Evolutionary conservation across 768 basidiomycete species (phyloP).

Genomic region (Cytidiella melzeri): DNA sequence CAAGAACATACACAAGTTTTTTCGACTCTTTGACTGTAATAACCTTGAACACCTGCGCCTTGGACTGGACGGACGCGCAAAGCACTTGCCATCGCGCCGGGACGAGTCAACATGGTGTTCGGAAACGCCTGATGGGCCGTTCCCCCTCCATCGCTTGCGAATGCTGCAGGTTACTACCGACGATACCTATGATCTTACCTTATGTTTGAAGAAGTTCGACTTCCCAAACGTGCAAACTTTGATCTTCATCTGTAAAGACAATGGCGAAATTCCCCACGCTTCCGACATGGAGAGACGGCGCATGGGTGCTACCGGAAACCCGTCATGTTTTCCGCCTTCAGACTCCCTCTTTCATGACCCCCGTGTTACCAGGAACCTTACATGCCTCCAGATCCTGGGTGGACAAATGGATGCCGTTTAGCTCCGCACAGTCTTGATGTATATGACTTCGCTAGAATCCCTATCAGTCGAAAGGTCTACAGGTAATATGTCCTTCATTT

Average conservation of each 20-base stretch:
- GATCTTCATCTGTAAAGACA: background rate
- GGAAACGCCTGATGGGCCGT: too few relatives aligned
- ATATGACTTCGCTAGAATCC: slow-evolving; percentile 43
- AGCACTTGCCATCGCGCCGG: too few relatives aligned
- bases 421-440: slow-evolving; percentile 40
- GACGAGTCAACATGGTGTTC: too few relatives aligned
- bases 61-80: too few relatives aligned
- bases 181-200: slow-evolving; percentile 32
- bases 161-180: too few relatives aligned
- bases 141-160: too few relatives aligned
- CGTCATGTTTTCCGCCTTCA: slow-evolving; percentile 44
- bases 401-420: slow-evolving; percentile 36
- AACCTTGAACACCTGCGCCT: too few relatives aligned
- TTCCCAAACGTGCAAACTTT: slow-evolving; percentile 20
- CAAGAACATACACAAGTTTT: too few relatives aligned
- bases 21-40: too few relatives aligned
- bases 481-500: slow-evolving; percentile 1
- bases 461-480: slow-evolving; percentile 42
- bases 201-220: slow-evolving; percentile 36
- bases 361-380: slow-evolving; percentile 42
- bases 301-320: too few relatives aligned
- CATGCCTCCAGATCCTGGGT: slow-evolving; percentile 44
- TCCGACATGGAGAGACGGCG: slow-evolving; percentile 25
- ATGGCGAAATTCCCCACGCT: background rate
- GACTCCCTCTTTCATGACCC: slow-evolving; percentile 53